Conservation (phyloP, 2,329 filamentous ascomycete genomes). For the Pyricularia sp. region DNA sequence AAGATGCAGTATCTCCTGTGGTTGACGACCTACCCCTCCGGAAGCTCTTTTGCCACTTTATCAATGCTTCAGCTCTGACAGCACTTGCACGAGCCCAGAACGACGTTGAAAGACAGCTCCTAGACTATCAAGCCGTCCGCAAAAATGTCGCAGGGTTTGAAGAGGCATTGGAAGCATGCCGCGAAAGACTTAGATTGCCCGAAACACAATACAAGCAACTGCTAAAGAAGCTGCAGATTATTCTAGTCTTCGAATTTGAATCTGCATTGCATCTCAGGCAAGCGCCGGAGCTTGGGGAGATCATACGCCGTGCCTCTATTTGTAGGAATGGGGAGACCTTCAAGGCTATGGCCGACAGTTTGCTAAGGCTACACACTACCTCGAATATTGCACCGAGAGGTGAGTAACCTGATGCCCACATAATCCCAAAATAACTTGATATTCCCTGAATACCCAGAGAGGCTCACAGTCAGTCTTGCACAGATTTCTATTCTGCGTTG, state of each 20-base stretch:
- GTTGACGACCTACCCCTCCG: slow-evolving; percentile 45
- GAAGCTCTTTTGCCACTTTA: slow-evolving; percentile 61
- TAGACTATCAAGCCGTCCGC: slow-evolving; percentile 53
- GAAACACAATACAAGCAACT: slow-evolving; percentile 38
- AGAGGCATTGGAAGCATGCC: slow-evolving; percentile 26
- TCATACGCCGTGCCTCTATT: slow-evolving; percentile 42
- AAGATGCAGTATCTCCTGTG: slow-evolving; percentile 29
- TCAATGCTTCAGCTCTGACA: slow-evolving; percentile 43
- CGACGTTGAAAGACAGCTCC: slow-evolving; percentile 37
- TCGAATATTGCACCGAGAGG: slow-evolving; percentile 44
- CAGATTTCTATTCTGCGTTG: slow-evolving; percentile 44
- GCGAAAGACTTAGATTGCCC: slow-evolving; percentile 29
- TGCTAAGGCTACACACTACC: slow-evolving; percentile 32
- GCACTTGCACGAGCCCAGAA: slow-evolving; percentile 44
- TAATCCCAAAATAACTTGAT: slow-evolving; percentile 4
- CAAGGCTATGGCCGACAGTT: slow-evolving; percentile 57
- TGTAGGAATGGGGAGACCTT: slow-evolving; percentile 38
- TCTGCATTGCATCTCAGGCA: slow-evolving; percentile 55
- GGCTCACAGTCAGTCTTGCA: background rate
- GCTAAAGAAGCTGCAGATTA: slow-evolving; percentile 49
- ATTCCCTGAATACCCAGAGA: background rate
- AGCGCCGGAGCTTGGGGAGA: slow-evolving; percentile 55
- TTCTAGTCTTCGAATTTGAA: slow-evolving; percentile 75
- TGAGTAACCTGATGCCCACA: slow-evolving; percentile 6
- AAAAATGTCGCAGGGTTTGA: slow-evolving; percentile 54